Evolutionary conservation across 331 rosid species (phyloP).

Genomic region (Ulmus americana): DNA sequence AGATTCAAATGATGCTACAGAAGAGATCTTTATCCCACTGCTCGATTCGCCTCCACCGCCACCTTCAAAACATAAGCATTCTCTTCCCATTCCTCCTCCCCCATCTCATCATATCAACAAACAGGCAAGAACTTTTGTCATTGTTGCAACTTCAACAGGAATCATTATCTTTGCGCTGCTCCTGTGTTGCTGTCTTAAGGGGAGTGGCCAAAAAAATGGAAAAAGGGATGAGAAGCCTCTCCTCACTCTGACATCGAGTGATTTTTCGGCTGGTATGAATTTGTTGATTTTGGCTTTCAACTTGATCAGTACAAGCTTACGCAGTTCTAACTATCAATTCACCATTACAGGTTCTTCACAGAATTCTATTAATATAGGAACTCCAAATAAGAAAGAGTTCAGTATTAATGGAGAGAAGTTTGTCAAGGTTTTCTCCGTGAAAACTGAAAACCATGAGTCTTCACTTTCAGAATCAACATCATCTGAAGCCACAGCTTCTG

Average conservation of each 20-base stretch:
- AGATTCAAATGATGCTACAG: constrained; percentile 8
- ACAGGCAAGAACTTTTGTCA: constrained; percentile 2
- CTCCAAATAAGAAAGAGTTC: constrained; percentile 28
- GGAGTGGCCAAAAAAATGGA: constrained; percentile 20
- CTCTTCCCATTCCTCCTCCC: constrained; percentile 15
- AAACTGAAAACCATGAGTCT: constrained; percentile 26
- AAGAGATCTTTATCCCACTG: constrained; percentile 12
- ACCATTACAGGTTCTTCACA: constrained; percentile 50
- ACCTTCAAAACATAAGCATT: constrained; percentile 1
- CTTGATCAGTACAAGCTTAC: neutral
- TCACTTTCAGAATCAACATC: constrained; percentile 27
- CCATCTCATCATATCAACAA: constrained; percentile 1
- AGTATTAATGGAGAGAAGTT: constrained; percentile 21
- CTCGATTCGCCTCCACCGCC: constrained; percentile 9
- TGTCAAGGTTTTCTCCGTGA: constrained; percentile 23
- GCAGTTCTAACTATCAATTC: constrained; percentile 17
- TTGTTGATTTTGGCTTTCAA: constrained; percentile 6
- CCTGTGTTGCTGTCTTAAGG: constrained; percentile 36
- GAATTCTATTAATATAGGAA: constrained; percentile 39
- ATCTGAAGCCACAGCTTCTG: constrained; percentile 29
- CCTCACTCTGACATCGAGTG: constrained; percentile 34
- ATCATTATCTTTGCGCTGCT: constrained; percentile 26
- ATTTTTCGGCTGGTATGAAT: constrained; percentile 47
- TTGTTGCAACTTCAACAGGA: constrained; percentile 26
- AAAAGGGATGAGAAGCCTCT: constrained; percentile 45